These are phyloP conservation scores for Chloridella minuta DNA, from an alignment of 352 stramenopile species.

Conservation along the genomic window DNA sequence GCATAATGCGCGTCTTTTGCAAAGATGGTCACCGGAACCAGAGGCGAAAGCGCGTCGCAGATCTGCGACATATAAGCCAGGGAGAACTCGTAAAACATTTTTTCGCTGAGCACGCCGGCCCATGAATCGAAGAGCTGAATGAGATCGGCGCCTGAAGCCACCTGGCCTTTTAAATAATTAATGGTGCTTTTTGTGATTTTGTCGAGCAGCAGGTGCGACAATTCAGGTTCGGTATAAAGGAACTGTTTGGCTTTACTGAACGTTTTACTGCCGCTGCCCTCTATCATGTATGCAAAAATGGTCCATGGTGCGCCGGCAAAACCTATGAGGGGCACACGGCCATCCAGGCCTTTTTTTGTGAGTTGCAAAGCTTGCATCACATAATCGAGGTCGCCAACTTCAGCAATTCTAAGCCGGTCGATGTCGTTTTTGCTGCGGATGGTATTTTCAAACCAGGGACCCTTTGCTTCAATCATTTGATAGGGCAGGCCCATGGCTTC, in stretches of 20 bases:
- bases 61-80: too few species aligned
- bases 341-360: slow-evolving; percentile 38
- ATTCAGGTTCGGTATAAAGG: slow-evolving; percentile 55
- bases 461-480: slow-evolving; percentile 63
- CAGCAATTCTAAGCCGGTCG: slow-evolving; percentile 24
- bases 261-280: slow-evolving; percentile 67
- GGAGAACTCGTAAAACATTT: too few species aligned
- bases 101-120: slow-evolving; percentile 60
- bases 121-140: slow-evolving; percentile 87
- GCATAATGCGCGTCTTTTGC: too few species aligned
- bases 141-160: slow-evolving; percentile 59
- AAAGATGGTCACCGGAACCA: too few species aligned
- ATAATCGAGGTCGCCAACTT: slow-evolving; percentile 64
- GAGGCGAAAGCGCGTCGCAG: too few species aligned
- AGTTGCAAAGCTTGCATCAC: slow-evolving; percentile 65
- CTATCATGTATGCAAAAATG: slow-evolving; percentile 93
- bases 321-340: slow-evolving; percentile 70
- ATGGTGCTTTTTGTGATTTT: slow-evolving; percentile 65
- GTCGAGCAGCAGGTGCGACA: slow-evolving; percentile 51
- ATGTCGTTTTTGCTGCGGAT: not conserved
- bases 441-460: slow-evolving; percentile 34
- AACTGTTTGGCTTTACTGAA: slow-evolving; percentile 65
- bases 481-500: slow-evolving; percentile 79
- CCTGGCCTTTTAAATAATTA: slow-evolving; percentile 64
- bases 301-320: slow-evolving; percentile 84